phyloP scores from a whole-genome alignment of 352 stramenopile species.

The Phytophthora multivora region DNA sequence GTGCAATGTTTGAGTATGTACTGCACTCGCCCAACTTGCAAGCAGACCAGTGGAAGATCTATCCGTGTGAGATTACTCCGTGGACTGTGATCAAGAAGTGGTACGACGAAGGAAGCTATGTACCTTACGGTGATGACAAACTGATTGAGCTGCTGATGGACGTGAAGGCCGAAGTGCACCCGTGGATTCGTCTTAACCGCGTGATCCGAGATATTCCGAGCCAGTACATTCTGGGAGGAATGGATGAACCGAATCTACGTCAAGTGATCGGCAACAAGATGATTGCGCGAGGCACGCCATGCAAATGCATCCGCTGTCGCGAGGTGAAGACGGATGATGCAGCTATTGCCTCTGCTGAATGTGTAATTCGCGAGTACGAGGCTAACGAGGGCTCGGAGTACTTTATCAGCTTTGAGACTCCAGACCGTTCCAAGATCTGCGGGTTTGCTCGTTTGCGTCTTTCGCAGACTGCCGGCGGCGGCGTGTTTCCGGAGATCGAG shows the following conservation, averaged over 20 bases:
- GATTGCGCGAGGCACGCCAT: conserved; percentile 68
- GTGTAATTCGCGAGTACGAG: conserved; percentile 81
- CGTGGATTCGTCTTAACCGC: conserved; percentile 94
- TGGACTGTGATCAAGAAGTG: conserved; percentile 93
- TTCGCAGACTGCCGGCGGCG: conserved; percentile 61
- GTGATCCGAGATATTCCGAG: conserved; percentile 94
- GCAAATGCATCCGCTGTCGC: conserved; percentile 91
- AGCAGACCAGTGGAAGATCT: conserved; percentile 96
- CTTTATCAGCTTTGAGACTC: conserved; percentile 93
- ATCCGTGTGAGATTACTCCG: conserved; percentile 92
- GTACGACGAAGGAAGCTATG: conserved; percentile 89
- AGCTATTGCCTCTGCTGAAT: conserved; percentile 72
- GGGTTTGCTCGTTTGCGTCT: conserved; percentile 90
- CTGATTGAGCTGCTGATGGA: conserved; percentile 91
- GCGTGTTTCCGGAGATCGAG: conserved; percentile 77
- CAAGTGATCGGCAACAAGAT: conserved; percentile 91
- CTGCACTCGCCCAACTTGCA: conserved; percentile 89
- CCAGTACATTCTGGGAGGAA: conserved; percentile 93
- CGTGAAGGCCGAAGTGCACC: conserved; percentile 91
- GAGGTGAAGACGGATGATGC: conserved; percentile 90
- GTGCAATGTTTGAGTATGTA: conserved; percentile 92
- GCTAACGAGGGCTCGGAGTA: conserved; percentile 90
- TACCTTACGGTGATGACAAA: conserved; percentile 89
- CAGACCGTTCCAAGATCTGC: conserved; percentile 90
- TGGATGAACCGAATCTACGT: conserved; percentile 92